Percentiles rank a stretch among this genome's conserved stretches.
Evolutionary conservation across 1,284 basidiomycete genomes (phyloP).

Genomic region (Microbotryum lychnidis-dioicae): DNA sequence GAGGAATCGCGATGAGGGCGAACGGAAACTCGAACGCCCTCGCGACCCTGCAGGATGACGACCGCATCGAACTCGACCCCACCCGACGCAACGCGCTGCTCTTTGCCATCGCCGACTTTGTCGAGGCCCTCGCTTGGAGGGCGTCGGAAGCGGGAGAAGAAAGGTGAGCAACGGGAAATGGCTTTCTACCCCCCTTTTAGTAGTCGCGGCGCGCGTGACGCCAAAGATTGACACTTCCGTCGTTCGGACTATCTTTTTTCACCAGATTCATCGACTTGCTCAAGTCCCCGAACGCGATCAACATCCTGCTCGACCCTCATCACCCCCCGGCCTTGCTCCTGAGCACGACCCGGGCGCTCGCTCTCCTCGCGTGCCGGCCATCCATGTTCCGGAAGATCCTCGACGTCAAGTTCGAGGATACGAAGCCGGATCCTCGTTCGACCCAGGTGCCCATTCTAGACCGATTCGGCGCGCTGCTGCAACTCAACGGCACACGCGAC

Average conservation of each 20-base stretch:
- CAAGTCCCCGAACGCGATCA: neutral
- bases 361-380: conserved; percentile 8
- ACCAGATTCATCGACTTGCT: conserved; percentile 14
- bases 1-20: neutral
- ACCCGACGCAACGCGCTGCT: conserved; percentile 5
- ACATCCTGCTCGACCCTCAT: conserved; percentile 19
- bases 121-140: conserved; percentile 21
- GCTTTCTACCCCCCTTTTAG: neutral
- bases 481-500: conserved; percentile 3
- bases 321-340: conserved; percentile 13
- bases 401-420: conserved; percentile 14
- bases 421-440: conserved; percentile 6
- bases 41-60: neutral
- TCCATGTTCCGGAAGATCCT: conserved; percentile 17
- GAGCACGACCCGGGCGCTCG: conserved; percentile 3
- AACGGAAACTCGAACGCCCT: neutral
- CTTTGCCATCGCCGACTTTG: conserved; percentile 1
- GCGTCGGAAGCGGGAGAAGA: conserved; percentile 4
- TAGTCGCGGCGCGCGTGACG: neutral
- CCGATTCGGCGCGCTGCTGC: conserved; percentile 12
- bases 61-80: conserved; percentile 5
- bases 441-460: conserved; percentile 21
- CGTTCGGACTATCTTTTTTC: rapidly evolving
- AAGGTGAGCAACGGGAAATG: conserved; percentile 2
- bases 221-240: neutral